These are phyloP conservation scores for Rhizopogon hawkerae DNA, from an alignment of 1,284 basidiomycete genomes.

Conservation along the genomic window DNA sequence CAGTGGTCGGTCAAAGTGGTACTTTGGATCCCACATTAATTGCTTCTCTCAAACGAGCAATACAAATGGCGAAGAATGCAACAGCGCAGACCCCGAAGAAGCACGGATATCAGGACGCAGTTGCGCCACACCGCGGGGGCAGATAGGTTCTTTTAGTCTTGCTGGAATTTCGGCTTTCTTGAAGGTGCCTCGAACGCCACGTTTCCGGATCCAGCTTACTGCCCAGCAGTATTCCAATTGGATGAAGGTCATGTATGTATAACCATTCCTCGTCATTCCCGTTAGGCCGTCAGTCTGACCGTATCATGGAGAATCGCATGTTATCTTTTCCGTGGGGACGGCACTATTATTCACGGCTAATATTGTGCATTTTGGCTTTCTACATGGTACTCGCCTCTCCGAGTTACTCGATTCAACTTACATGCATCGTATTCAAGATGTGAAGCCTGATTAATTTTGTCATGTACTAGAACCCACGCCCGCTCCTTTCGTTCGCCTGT, in stretches of 20 bases:
- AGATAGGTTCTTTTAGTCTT: neutral
- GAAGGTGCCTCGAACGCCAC: neutral
- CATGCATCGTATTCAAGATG: neutral
- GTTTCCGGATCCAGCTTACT: neutral
- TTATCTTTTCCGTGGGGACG: neutral
- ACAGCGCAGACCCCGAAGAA: neutral
- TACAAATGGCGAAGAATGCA: too few species aligned
- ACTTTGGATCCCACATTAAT: too few species aligned
- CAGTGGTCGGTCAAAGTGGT: too few species aligned
- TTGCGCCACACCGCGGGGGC: neutral
- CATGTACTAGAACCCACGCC: too few species aligned
- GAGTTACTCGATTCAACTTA: neutral
- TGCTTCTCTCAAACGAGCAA: too few species aligned
- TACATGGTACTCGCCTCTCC: neutral
- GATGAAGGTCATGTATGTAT: neutral
- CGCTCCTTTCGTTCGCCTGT: neutral
- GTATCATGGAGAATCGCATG: neutral
- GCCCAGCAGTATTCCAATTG: neutral
- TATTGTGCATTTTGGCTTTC: neutral
- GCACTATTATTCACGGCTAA: neutral
- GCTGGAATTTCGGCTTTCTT: neutral
- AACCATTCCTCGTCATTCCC: neutral
- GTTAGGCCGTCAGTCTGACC: neutral
- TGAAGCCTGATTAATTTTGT: neutral
- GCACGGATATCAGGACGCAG: neutral